Evolutionary conservation across 2,329 filamentous ascomycete species (phyloP), one percentile per base, ranked within the genome.

Genomic region (Phaeoacremonium minimum): DNA sequence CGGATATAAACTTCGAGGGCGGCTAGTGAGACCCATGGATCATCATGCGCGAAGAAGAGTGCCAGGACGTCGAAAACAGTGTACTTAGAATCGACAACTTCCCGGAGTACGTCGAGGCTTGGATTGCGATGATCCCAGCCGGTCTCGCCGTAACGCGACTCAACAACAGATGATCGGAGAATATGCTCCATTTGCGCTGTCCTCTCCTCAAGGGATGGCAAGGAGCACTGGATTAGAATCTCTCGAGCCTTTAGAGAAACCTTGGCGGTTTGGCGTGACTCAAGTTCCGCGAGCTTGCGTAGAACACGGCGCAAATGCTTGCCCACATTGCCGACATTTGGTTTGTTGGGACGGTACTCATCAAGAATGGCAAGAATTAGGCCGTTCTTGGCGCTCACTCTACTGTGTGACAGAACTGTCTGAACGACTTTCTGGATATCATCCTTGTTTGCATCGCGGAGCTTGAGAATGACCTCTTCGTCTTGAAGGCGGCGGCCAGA

Each of bases 141-240:
- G 42, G 87, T 90, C 74, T 98, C 93, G 41, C 93, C 93, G 55
- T 98, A 98, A 49, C 87, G 83, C n/a, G 90, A 95, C 63, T 98
- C 89, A 7, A 96, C 80, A 15, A 98, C 93, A 1, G 93, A 91
- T 17, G 91, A 95, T 41, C 90, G 87, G 37, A 98, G 75, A 47
- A 98, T 98, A 64, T 97, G 91, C 71, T 97, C 93, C 91, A 98
- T 96, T 69, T 98, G 93, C 6, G 85, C 78, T 17, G 87, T 86
- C 50, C 93, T 84, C 74, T 98, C 93, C 63, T 97, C 93, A 15
- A 98, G 73, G 4, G 93, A 98, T 14, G 93, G 93, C 59, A 98
- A 77, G 36, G 93, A 90, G 58, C 89, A 96, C 66, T 97, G 93
- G 46, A 98, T 98, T 53, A 98, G 83, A 35, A 97, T 84, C 69